Evolutionary conservation across 2,329 filamentous ascomycete genomes (phyloP).

Genomic region (Aureobasidium sp.): DNA sequence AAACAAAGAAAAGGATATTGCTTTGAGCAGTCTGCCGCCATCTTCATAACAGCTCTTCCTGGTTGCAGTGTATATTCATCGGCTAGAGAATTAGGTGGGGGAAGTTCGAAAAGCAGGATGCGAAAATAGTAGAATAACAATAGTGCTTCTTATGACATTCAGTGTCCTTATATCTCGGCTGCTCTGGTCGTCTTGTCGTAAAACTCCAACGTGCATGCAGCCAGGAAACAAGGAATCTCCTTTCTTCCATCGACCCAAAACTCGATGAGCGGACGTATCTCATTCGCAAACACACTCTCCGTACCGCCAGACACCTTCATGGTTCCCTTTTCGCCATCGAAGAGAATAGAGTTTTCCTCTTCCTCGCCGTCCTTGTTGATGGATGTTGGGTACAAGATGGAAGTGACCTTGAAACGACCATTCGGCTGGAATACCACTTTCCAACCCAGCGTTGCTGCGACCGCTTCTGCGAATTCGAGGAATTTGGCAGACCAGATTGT

Average conservation of each 20-base stretch:
- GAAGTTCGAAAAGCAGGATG: background rate
- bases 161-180: background rate
- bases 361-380: constrained; percentile 35
- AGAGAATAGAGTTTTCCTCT: constrained; percentile 57
- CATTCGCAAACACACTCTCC: constrained; percentile 71
- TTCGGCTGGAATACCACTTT: constrained; percentile 95
- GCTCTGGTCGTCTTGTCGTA: constrained; percentile 55
- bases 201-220: constrained; percentile 85
- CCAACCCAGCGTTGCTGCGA: constrained; percentile 87
- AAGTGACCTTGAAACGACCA: constrained; percentile 86
- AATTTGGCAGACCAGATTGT: constrained; percentile 89
- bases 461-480: constrained; percentile 89
- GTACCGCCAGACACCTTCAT: constrained; percentile 97
- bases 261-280: constrained; percentile 77
- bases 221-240: constrained; percentile 87
- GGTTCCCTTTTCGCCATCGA: constrained; percentile 86
- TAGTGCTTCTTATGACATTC: background rate
- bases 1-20: background rate
- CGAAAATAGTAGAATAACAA: background rate
- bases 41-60: background rate
- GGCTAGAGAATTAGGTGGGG: background rate
- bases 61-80: background rate
- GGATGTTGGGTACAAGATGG: constrained; percentile 60
- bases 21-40: background rate
- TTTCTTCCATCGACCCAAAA: constrained; percentile 95